Evolutionary conservation across 768 basidiomycete genomes (phyloP).

Genomic region (Psilocybe subaeruginosa): DNA sequence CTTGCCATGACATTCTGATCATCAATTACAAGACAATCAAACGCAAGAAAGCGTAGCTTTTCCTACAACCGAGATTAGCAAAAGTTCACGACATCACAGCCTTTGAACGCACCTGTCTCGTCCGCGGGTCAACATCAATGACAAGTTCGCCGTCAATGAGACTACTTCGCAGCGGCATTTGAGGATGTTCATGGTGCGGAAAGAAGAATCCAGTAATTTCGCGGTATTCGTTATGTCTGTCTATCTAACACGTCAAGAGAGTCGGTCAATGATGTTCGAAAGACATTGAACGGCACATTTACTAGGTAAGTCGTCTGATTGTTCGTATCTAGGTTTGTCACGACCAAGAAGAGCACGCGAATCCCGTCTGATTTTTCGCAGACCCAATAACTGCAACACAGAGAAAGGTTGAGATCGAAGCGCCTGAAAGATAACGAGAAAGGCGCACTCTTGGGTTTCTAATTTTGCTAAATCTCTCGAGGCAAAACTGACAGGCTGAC

Average conservation of each 20-base stretch:
- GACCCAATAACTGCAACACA: slow-evolving; percentile 85
- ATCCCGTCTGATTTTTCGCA: slow-evolving; percentile 99
- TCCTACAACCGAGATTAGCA: slow-evolving; percentile 50
- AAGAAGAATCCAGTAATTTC: slow-evolving; percentile 79
- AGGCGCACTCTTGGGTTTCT: slow-evolving; percentile 79
- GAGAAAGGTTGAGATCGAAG: background rate
- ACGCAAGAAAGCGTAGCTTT: slow-evolving; percentile 81
- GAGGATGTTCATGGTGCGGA: slow-evolving; percentile 81
- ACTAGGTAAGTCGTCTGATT: slow-evolving; percentile 79
- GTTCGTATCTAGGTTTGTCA: slow-evolving; percentile 53
- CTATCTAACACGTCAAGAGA: slow-evolving; percentile 61
- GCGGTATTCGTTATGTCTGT: slow-evolving; percentile 90
- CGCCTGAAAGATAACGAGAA: slow-evolving; percentile 8
- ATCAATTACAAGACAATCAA: slow-evolving; percentile 91
- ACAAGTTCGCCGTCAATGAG: slow-evolving; percentile 95
- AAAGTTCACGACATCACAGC: slow-evolving; percentile 1
- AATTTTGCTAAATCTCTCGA: slow-evolving; percentile 70
- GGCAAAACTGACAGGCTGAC: slow-evolving; percentile 93
- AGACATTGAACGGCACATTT: slow-evolving; percentile 28
- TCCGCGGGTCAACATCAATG: slow-evolving; percentile 81
- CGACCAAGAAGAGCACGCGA: slow-evolving; percentile 83
- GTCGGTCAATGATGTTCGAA: background rate
- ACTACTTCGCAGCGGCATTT: slow-evolving; percentile 71
- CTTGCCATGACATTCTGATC: slow-evolving; percentile 86
- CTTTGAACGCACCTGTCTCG: slow-evolving; percentile 58